These are phyloP conservation scores for Juglanconis oblonga DNA, from an alignment of 2,329 filamentous ascomycete species.

Conservation along the genomic window DNA sequence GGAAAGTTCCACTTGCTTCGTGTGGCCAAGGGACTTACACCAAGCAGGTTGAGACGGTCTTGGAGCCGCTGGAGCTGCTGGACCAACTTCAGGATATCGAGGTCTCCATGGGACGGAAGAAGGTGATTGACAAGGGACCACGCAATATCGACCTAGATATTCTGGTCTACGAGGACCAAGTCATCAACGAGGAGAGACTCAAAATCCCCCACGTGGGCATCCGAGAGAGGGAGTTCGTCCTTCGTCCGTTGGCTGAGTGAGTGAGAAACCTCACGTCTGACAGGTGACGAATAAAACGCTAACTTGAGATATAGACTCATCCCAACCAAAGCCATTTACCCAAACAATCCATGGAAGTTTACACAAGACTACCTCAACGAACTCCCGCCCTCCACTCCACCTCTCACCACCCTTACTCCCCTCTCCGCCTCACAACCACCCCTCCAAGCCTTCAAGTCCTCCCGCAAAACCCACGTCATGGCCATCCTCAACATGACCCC, in stretches of 20 bases:
- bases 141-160: slow-evolving; percentile 95
- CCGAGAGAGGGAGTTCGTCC: slow-evolving; percentile 87
- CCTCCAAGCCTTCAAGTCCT: slow-evolving; percentile 56
- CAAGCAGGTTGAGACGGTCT: slow-evolving; percentile 71
- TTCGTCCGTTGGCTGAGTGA: slow-evolving; percentile 80
- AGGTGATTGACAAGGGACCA: slow-evolving; percentile 88
- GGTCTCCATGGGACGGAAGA: slow-evolving; percentile 71
- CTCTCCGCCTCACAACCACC: slow-evolving; percentile 46
- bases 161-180: slow-evolving; percentile 71
- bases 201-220: slow-evolving; percentile 82
- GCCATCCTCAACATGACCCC: slow-evolving; percentile 92
- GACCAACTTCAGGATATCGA: slow-evolving; percentile 84
- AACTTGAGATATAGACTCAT: slow-evolving; percentile 46
- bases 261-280: slow-evolving; percentile 22
- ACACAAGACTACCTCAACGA: slow-evolving; percentile 60
- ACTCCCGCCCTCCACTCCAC: slow-evolving; percentile 45
- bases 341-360: slow-evolving; percentile 56
- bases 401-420: slow-evolving; percentile 59
- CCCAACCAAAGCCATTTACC: slow-evolving; percentile 51
- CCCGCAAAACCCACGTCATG: slow-evolving; percentile 76
- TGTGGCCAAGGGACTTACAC: slow-evolving; percentile 6
- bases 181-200: slow-evolving; percentile 68
- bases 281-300: background rate
- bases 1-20: slow-evolving; percentile 14
- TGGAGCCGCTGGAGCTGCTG: slow-evolving; percentile 73